Conservation (phyloP, 306 rosid genomes). For the Quercus agrifolia region DNA sequence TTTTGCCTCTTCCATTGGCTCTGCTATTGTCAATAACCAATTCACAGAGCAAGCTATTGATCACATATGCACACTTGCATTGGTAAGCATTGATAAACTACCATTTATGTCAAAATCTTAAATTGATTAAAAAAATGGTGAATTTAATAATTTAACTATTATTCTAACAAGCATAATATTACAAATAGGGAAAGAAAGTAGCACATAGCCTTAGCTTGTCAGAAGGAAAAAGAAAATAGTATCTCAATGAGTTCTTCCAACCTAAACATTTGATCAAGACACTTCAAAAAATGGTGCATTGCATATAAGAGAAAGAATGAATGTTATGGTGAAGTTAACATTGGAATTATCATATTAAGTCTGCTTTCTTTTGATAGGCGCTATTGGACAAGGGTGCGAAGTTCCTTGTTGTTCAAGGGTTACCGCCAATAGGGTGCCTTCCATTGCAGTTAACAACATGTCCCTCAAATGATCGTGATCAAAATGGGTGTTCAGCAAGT, state of each 20-base stretch:
- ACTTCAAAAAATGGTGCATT: no score
- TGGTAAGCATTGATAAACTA: neutral
- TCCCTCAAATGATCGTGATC: constrained; percentile 5
- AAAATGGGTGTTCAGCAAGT: constrained; percentile 8
- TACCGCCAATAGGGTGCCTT: constrained; percentile 24
- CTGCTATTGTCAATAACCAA: neutral
- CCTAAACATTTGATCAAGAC: no score
- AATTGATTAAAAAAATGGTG: no score
- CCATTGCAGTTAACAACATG: constrained; percentile 3
- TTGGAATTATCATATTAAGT: neutral
- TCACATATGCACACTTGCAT: neutral
- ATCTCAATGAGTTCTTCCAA: no score
- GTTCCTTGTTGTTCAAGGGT: constrained; percentile 28
- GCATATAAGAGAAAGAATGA: no score
- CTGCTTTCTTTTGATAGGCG: neutral
- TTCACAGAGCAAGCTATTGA: neutral
- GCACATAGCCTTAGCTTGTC: no score
- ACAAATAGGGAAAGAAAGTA: no score
- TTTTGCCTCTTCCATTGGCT: constrained; percentile 6
- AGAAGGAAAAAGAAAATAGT: no score
- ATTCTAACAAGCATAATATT: no score
- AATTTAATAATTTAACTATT: no score
- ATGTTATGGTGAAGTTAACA: no score
- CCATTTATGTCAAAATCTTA: no score
- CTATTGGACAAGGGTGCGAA: constrained; percentile 13